Base-by-base conservation (phyloP, 2,329 filamentous ascomycete genomes). In the Colletotrichum noveboracense region DNA sequence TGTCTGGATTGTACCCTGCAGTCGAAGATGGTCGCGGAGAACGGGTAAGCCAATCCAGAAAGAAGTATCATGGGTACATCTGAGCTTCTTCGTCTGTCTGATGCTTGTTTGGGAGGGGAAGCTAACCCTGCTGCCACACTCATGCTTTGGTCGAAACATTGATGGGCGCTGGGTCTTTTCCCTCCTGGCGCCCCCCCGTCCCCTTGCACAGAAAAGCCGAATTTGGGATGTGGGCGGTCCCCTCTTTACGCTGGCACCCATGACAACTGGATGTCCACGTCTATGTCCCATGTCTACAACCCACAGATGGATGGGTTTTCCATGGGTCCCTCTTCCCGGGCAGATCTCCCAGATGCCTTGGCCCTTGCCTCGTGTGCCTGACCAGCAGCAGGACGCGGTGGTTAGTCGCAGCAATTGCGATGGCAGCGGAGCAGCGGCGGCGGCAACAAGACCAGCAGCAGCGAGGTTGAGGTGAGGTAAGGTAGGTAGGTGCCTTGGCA, bases 51-150 rank as follows among this genome's bases (percentile, higher is more conserved):
- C 66, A 68, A 58, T 68, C 34, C 52, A 64, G n/a, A 64, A 18
- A 52, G 38, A 52, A 21, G 74, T 60, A 55, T 66, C 71, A 38
- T 43, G 61, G 43, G 71, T 66, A 74, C 56, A 34, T 60, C 38
- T 58, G 58, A 76, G 70, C 24, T 28, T 74, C 67, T 69, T 76
- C 61, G 71, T 82, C 79, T 83, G 86, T 86, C 86, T 87, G 86
- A 87, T 86, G 83, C 84, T 84, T 87, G 86, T 87, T 85, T 87
- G 81, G 84, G 83, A 80, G 71, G 78, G 68, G 38, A 52, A 36
- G 64, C 70, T 60, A 75, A 65, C 70, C 74, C 70, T 75, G 74
- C 48, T 70, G 66, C 79, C 80, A 83, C 80, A 82, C 79, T 83
- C 80, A 85, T 84, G 82, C 85, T 82, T 79, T 69, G 70, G 81